Conservation (phyloP, 306 rosid genomes). For the Canavalia ensiformis region DNA sequence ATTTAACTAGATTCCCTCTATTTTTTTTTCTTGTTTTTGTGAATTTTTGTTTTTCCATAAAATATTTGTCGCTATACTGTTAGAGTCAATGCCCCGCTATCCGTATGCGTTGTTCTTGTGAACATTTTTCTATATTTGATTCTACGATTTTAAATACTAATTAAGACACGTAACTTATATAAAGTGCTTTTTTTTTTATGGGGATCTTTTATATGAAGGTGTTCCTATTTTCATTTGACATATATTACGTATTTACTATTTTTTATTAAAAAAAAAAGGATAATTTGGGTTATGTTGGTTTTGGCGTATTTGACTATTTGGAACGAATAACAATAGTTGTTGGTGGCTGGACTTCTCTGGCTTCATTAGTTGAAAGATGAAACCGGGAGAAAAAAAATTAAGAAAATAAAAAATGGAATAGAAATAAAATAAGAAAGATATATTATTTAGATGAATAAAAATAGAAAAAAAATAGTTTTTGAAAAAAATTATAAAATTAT, state of each 20-base stretch:
- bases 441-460: no score
- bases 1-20: not conserved
- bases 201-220: no score
- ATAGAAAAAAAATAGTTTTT: no score
- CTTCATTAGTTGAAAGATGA: not conserved
- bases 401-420: no score
- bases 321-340: not conserved
- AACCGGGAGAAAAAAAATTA: no score
- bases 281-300: not conserved
- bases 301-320: slow-evolving; percentile 24
- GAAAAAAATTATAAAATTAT: no score
- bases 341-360: not conserved
- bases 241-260: no score
- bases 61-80: not conserved
- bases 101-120: not conserved
- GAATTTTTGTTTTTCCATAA: not conserved
- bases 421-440: no score
- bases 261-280: not conserved
- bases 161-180: not conserved
- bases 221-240: not conserved
- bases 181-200: no score
- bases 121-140: not conserved
- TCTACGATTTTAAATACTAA: not conserved
- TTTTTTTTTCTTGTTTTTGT: not conserved
- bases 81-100: slow-evolving; percentile 5